Base-by-base conservation (phyloP, 1,139 yeast genomes). In the Taphrina confusa region DNA sequence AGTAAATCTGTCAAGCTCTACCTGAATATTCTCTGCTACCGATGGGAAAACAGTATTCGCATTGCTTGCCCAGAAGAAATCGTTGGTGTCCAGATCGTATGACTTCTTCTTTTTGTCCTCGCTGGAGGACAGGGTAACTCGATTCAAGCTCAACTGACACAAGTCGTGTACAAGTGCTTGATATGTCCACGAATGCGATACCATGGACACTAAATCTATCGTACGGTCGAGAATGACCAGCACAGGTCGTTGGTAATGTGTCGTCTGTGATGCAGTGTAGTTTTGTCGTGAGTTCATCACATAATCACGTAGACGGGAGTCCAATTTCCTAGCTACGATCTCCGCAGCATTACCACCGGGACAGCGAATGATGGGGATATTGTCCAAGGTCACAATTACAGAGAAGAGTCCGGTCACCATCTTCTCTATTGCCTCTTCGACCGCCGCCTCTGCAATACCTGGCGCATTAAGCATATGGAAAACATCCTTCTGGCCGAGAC, bases 121-220 rank as follows among this genome's bases (percentile, higher is more conserved):
- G 55, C 76, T 79, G 31, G 76, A 77, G 23, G 72, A 70, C 47
- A 89, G 79, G 11, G 87, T 82, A 65, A 88, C 84, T 45, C 91
- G 82, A 72, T 91, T 91, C 70, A 95, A 80, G 66, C 84, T 81
- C 67, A 92, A 78, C 61, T 82, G 81, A 72, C 94, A 88, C 9
- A 90, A 95, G 71, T 92, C 99, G 68, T 91, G 87, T 14, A 92
- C 95, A 82, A 92, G 84, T 68, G 97, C 90, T 75, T 92, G 96
- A 71, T 92, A 92, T 57, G 95, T 90, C 97, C 98, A 91, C 4
- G 97, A 89, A 73, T 92, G 99, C 1, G 94, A 82, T 71, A 94
- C 84, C 97, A 92, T 91, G 27, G 96, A 85, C 1, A 92, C 85
- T 65, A 94, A 77, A 73, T 94, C 97, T 63, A 92, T 79, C 68